Conservation (phyloP, 257 asterid genomes). For the Thymus mandschuricus region DNA sequence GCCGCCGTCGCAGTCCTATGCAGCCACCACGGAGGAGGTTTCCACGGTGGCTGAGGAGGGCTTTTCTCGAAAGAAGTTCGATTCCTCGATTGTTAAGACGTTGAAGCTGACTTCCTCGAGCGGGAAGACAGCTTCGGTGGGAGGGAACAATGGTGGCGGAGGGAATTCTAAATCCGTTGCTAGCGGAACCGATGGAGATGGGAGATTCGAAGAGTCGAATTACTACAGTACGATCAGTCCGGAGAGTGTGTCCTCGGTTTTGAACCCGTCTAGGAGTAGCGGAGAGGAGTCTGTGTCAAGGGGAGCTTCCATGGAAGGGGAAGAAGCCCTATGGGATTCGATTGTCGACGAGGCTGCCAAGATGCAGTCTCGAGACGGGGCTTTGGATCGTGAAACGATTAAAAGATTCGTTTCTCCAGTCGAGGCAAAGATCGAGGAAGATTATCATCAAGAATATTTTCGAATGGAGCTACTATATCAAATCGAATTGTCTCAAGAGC, state of each 20-base stretch:
- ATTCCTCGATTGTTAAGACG: conserved; percentile 52
- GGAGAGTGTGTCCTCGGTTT: conserved; percentile 47
- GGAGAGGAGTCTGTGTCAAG: conserved; percentile 62
- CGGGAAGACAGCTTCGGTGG: conserved; percentile 61
- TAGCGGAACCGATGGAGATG: conserved; percentile 88
- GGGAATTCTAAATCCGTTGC: conserved; percentile 63
- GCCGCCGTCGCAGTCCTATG: conserved; percentile 37
- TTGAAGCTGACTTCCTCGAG: conserved; percentile 52
- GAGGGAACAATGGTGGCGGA: conserved; percentile 72
- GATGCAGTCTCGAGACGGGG: conserved; percentile 52
- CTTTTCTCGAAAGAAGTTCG: conserved; percentile 42
- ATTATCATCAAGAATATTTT: conserved; percentile 48
- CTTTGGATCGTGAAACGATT: conserved; percentile 70
- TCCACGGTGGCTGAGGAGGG: conserved; percentile 51
- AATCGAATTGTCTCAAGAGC: conserved; percentile 60
- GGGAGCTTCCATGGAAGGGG: conserved; percentile 51
- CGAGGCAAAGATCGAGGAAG: conserved; percentile 60
- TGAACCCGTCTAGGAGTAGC: conserved; percentile 44
- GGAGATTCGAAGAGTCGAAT: conserved; percentile 54
- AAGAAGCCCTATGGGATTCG: conserved; percentile 65
- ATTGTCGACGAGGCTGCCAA: conserved; percentile 66
- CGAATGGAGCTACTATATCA: conserved; percentile 69
- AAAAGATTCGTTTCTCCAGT: conserved; percentile 67
- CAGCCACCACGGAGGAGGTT: conserved; percentile 42
- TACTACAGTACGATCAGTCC: conserved; percentile 37